phyloP scores from a whole-genome alignment of 1,139 yeast genomes.

The Taphrina pruni region DNA sequence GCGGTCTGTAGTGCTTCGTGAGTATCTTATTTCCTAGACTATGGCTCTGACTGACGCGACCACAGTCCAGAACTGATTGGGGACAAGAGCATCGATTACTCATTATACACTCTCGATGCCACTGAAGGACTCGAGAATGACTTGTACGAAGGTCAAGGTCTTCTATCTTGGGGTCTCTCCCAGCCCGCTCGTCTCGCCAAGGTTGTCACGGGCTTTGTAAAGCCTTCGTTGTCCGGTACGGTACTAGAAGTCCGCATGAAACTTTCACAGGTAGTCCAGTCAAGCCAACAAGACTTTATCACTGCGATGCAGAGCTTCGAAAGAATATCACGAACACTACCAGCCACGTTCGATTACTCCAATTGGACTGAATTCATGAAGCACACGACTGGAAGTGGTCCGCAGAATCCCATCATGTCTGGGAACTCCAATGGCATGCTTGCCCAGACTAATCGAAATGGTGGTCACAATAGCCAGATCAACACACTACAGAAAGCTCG shows the following conservation, averaged over 20 bases:
- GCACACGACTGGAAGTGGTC: constrained; percentile 11
- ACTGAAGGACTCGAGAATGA: constrained; percentile 32
- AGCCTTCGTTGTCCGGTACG: constrained; percentile 9
- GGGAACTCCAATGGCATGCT: background rate
- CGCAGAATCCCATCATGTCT: background rate
- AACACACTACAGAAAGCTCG: constrained; percentile 36
- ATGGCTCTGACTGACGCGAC: background rate
- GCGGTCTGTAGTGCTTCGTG: constrained; percentile 30
- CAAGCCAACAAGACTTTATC: constrained; percentile 34
- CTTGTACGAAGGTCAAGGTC: constrained; percentile 36
- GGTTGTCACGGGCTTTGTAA: constrained; percentile 21
- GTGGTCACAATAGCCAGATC: background rate
- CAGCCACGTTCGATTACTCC: constrained; percentile 27
- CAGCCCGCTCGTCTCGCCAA: constrained; percentile 19
- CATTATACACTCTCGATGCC: constrained; percentile 38
- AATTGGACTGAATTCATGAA: constrained; percentile 34
- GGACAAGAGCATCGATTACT: constrained; percentile 31
- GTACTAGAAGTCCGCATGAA: constrained; percentile 30
- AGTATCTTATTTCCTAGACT: background rate
- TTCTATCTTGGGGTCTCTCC: constrained; percentile 31
- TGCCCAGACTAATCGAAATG: background rate
- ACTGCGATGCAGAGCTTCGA: constrained; percentile 32
- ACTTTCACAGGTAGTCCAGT: constrained; percentile 19
- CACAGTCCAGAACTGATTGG: constrained; percentile 32
- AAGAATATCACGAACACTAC: constrained; percentile 28